phyloP scores from a whole-genome alignment of 495 filamentous ascomycete species.

The Thozetella sp. region DNA sequence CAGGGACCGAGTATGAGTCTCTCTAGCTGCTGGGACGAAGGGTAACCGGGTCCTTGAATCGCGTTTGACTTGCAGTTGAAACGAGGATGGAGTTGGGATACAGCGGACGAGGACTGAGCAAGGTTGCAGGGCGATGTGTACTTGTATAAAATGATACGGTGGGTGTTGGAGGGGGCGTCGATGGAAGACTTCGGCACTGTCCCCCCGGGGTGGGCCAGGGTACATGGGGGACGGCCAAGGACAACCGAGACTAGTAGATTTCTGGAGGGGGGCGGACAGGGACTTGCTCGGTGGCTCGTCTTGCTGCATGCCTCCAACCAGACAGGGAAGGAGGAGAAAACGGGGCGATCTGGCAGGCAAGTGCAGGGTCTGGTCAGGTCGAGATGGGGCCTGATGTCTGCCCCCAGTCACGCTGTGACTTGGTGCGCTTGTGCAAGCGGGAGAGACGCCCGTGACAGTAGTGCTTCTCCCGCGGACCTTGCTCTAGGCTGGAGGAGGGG shows the following conservation, averaged over 20 bases:
- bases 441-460: too few species aligned
- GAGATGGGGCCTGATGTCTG: slow-evolving; percentile 28
- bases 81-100: slow-evolving; percentile 33
- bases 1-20: background rate
- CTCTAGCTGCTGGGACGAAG: background rate
- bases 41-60: background rate
- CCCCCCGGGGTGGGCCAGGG: slow-evolving; percentile 41
- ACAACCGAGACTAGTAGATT: slow-evolving; percentile 37
- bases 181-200: slow-evolving; percentile 51
- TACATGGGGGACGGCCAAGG: slow-evolving; percentile 38
- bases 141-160: slow-evolving; percentile 50
- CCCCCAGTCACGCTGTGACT: too few species aligned
- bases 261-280: slow-evolving; percentile 39
- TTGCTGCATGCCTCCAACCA: slow-evolving; percentile 49
- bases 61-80: slow-evolving; percentile 9
- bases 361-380: slow-evolving; percentile 24
- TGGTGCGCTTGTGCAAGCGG: too few species aligned
- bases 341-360: slow-evolving; percentile 44
- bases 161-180: slow-evolving; percentile 48
- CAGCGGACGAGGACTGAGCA: slow-evolving; percentile 34
- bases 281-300: slow-evolving; percentile 6
- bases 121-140: slow-evolving; percentile 48
- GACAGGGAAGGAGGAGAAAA: slow-evolving; percentile 55
- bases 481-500: too few species aligned
- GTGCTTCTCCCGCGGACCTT: too few species aligned